Percentiles rank a stretch among this genome's conserved stretches.
Evolutionary conservation across 2,329 filamentous ascomycete genomes (phyloP).

Genomic region (Aspergillus tamarii): DNA sequence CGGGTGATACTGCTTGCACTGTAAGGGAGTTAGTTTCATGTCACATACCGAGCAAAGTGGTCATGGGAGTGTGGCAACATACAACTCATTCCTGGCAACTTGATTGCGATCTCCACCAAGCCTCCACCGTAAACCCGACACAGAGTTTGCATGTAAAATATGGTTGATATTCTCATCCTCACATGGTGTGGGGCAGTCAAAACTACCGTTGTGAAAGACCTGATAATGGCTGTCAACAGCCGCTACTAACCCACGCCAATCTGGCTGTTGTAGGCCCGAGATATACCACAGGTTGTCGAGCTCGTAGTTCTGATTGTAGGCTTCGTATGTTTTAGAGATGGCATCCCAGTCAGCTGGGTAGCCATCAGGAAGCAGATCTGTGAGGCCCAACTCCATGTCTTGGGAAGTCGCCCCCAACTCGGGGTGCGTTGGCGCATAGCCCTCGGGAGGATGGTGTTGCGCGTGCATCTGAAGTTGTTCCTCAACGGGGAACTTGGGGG

Average conservation of each 20-base stretch:
- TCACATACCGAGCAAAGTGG: not conserved
- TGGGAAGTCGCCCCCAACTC: constrained; percentile 28
- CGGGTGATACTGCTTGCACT: constrained; percentile 47
- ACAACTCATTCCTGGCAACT: constrained; percentile 46
- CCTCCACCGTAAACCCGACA: constrained; percentile 38
- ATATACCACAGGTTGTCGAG: constrained; percentile 47
- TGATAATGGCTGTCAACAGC: constrained; percentile 50
- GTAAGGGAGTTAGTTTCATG: constrained; percentile 25
- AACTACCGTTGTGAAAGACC: constrained; percentile 41
- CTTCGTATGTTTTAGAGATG: constrained; percentile 40
- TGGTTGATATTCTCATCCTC: constrained; percentile 40
- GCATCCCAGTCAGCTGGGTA: constrained; percentile 45
- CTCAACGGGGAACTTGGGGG: constrained; percentile 30
- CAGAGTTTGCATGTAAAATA: constrained; percentile 40
- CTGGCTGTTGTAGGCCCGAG: constrained; percentile 45
- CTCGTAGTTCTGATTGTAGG: constrained; percentile 44
- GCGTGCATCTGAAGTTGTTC: constrained; percentile 37
- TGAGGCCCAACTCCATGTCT: constrained; percentile 35
- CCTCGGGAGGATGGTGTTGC: constrained; percentile 30
- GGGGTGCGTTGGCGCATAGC: constrained; percentile 27
- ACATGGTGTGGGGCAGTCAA: constrained; percentile 35
- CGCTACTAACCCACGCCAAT: constrained; percentile 48
- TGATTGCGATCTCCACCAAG: constrained; percentile 35
- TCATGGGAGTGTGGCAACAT: constrained; percentile 15
- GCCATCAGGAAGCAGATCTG: constrained; percentile 41